Evolutionary conservation across 805 yeast genomes (phyloP).

Genomic region (Barnettozyma sucrosica): DNA sequence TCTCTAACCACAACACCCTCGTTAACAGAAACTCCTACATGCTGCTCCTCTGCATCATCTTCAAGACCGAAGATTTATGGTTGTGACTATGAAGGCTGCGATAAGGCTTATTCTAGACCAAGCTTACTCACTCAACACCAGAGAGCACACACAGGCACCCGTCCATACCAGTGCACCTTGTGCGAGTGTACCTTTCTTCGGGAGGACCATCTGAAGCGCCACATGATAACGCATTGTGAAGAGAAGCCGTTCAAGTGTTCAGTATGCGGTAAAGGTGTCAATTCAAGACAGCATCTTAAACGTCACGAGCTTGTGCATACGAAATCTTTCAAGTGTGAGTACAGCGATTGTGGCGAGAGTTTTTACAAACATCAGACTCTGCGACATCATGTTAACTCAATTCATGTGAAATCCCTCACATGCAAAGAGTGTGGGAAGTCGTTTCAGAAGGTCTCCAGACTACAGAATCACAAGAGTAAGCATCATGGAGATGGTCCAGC

Average conservation of each 20-base stretch:
- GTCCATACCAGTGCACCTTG: slow-evolving; percentile 65
- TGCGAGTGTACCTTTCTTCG: slow-evolving; percentile 68
- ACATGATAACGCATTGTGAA: slow-evolving; percentile 56
- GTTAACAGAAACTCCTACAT: slow-evolving; percentile 7
- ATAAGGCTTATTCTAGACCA: slow-evolving; percentile 74
- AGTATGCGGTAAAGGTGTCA: slow-evolving; percentile 76
- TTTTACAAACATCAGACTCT: slow-evolving; percentile 75
- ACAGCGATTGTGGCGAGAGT: slow-evolving; percentile 56
- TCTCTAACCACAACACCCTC: background rate
- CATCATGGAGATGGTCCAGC: slow-evolving; percentile 54
- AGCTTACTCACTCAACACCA: slow-evolving; percentile 78
- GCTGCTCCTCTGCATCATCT: slow-evolving; percentile 24
- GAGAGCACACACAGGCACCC: slow-evolving; percentile 67
- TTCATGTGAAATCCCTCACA: slow-evolving; percentile 49
- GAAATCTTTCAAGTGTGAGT: slow-evolving; percentile 53
- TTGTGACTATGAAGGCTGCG: slow-evolving; percentile 65
- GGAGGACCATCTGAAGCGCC: slow-evolving; percentile 76
- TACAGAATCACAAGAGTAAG: slow-evolving; percentile 60
- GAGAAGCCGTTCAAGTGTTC: slow-evolving; percentile 70
- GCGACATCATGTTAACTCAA: slow-evolving; percentile 60
- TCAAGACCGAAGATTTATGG: slow-evolving; percentile 53
- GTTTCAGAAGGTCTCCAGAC: slow-evolving; percentile 58
- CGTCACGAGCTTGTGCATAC: slow-evolving; percentile 83
- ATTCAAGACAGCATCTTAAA: slow-evolving; percentile 70
- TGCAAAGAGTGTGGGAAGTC: slow-evolving; percentile 60